Base-by-base conservation (phyloP, 805 yeast species). In the Phaffomyces thermotolerans region DNA sequence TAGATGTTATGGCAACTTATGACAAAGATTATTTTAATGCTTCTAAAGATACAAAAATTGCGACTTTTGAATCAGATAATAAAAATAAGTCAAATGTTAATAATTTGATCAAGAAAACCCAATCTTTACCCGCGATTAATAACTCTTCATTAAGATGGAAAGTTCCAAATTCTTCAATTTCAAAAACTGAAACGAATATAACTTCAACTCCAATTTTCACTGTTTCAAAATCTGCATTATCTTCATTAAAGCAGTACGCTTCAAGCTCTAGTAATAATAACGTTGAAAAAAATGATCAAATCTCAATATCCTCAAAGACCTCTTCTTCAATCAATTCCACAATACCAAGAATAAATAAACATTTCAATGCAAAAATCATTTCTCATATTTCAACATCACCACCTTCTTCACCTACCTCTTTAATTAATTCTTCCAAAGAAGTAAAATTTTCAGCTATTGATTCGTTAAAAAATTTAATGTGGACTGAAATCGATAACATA, bases 401-500 rank as follows among this genome's bases (percentile, higher is more conserved):
- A 34, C 30, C 48, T 35, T 25, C 49, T 35, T 41, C 45, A 18
- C 27, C 40, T 23, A 32, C 34, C 20, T 41, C 47, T 4, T 38
- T 45, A n/a, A 25, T 15, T 43, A 41, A 29, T 17, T 33, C 14
- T 13, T 18, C 14, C 4, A 40, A 44, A 12, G 40, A 42, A 23
- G 45, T 45, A 20, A 27, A 31, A n/a, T 47, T 47, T n/a, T 47
- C 57, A 2, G 48, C 55, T 2, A 37, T 44, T 2, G 59, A 58
- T 23, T 41, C 56, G 0, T 31, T 58, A 22, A 52, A 47, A 41
- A 41, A 47, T 14, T 56, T 63, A 18, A 66, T 65, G 47, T 68
- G 93, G 87, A 73, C 84, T 2, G 75, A 74, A 32, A 74, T 85
- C 24, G 66, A 68, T 7, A 91, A 90, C 53, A 96, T 97, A 0